A percentile compares a stretch with the other conserved stretches of the same genome.
Evolutionary conservation across 2,329 filamentous ascomycete genomes (phyloP).

Genomic region (Pseudocercospora fijiensis): DNA sequence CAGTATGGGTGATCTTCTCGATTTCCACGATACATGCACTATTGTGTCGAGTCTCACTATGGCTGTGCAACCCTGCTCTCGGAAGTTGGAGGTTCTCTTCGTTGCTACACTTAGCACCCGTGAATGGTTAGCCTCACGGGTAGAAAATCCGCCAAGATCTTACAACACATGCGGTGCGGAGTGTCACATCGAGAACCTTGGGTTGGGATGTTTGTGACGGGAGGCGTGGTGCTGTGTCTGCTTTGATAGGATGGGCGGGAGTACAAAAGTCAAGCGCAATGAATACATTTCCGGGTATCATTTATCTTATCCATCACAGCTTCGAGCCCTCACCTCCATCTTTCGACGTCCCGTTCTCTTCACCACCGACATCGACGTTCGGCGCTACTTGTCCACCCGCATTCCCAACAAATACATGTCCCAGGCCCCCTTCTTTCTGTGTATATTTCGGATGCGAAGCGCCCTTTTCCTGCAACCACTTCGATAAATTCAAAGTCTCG

Average conservation of each 20-base stretch:
- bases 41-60: background rate
- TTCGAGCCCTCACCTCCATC: background rate
- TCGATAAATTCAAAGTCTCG: conserved; percentile 52
- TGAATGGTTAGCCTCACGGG: background rate
- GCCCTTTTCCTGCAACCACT: conserved; percentile 29
- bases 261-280: background rate
- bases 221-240: background rate
- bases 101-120: background rate
- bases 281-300: background rate
- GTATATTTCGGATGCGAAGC: conserved; percentile 8
- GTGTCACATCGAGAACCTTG: background rate
- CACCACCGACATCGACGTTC: background rate
- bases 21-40: background rate
- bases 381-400: background rate
- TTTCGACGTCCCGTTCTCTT: background rate
- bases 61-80: background rate
- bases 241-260: background rate
- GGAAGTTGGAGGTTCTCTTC: background rate
- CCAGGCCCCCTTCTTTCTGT: conserved; percentile 10
- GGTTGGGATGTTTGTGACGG: background rate
- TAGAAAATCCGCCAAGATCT: background rate
- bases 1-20: background rate
- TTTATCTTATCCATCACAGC: background rate
- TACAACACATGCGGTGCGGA: background rate
- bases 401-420: conserved; percentile 16